A percentile compares a stretch with the other conserved stretches of the same genome.
Conservation (phyloP, 345 rosid genomes). For the Erodium maritimum region DNA sequence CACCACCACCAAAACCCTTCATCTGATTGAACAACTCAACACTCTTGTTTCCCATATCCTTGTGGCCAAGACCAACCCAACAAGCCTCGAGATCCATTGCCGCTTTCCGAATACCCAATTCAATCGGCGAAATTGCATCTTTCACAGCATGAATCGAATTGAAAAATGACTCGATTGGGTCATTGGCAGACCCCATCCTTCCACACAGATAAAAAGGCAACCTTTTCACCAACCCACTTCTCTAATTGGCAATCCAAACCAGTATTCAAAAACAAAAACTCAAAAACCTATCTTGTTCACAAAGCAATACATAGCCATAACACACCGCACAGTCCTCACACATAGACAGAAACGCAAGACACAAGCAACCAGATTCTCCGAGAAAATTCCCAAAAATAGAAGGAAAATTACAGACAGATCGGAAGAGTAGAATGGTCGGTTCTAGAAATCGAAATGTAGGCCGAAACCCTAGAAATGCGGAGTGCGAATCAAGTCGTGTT, state of each 20-base stretch:
- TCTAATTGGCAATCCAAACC: background rate
- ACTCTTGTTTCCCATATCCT: slow-evolving; percentile 24
- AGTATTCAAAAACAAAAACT: background rate
- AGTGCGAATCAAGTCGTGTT: background rate
- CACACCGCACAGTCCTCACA: no score
- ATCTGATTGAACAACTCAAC: slow-evolving; percentile 20
- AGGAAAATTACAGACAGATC: background rate
- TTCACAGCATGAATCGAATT: slow-evolving; percentile 67
- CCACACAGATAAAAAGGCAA: slow-evolving; percentile 4
- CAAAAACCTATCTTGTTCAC: background rate
- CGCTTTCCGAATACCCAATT: slow-evolving; percentile 50
- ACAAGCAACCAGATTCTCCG: background rate
- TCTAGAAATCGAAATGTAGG: background rate
- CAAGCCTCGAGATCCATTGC: slow-evolving; percentile 57
- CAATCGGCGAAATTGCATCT: slow-evolving; percentile 50
- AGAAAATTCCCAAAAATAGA: background rate
- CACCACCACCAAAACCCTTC: slow-evolving; percentile 13
- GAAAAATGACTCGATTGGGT: slow-evolving; percentile 45
- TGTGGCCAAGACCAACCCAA: slow-evolving; percentile 23
- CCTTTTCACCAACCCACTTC: slow-evolving; percentile 1
- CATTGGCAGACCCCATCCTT: slow-evolving; percentile 61
- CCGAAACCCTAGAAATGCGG: background rate
- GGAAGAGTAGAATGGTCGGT: background rate
- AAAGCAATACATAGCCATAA: no score
- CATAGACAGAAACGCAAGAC: background rate